These are phyloP conservation scores for Aristolochia fimbriata DNA, from an alignment of 164 flowering plant genomes.

Conservation along the genomic window DNA sequence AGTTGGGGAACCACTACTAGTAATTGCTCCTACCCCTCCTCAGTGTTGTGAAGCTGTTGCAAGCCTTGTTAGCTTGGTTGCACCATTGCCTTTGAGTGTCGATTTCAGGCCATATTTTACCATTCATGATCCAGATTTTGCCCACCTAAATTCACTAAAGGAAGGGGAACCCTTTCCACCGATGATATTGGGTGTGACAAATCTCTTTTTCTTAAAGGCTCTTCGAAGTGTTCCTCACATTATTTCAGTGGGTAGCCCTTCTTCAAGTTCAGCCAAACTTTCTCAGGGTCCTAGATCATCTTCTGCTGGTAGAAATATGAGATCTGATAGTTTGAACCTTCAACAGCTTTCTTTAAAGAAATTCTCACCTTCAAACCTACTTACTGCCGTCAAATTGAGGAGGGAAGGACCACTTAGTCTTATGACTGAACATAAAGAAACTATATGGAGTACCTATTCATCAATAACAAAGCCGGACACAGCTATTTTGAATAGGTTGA, in stretches of 20 bases:
- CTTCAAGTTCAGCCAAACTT: slow-evolving; percentile 49
- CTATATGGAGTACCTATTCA: slow-evolving; percentile 78
- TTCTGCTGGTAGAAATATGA: slow-evolving; percentile 40
- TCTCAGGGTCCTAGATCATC: slow-evolving; percentile 27
- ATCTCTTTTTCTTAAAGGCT: slow-evolving; percentile 89
- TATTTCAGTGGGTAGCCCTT: slow-evolving; percentile 83
- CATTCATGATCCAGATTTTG: slow-evolving; percentile 87
- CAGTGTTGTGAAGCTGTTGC: slow-evolving; percentile 99
- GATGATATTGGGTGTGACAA: slow-evolving; percentile 91
- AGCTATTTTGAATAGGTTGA: slow-evolving; percentile 81
- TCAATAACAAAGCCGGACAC: slow-evolving; percentile 89
- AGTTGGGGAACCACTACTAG: slow-evolving; percentile 87
- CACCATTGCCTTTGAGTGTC: slow-evolving; percentile 74
- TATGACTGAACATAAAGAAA: slow-evolving; percentile 96
- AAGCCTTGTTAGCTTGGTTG: slow-evolving; percentile 80
- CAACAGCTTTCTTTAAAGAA: slow-evolving; percentile 67
- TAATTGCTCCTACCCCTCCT: slow-evolving; percentile 91
- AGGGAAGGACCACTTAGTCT: slow-evolving; percentile 95
- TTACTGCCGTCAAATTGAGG: slow-evolving; percentile 78
- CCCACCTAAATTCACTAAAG: slow-evolving; percentile 59
- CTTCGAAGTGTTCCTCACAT: slow-evolving; percentile 74
- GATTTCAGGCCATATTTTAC: slow-evolving; percentile 98
- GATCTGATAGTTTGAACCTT: slow-evolving; percentile 37
- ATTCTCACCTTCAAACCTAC: slow-evolving; percentile 70
- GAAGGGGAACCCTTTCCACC: slow-evolving; percentile 76